phyloP scores from a whole-genome alignment of 768 basidiomycete genomes.

The Lentinula aciculospora region DNA sequence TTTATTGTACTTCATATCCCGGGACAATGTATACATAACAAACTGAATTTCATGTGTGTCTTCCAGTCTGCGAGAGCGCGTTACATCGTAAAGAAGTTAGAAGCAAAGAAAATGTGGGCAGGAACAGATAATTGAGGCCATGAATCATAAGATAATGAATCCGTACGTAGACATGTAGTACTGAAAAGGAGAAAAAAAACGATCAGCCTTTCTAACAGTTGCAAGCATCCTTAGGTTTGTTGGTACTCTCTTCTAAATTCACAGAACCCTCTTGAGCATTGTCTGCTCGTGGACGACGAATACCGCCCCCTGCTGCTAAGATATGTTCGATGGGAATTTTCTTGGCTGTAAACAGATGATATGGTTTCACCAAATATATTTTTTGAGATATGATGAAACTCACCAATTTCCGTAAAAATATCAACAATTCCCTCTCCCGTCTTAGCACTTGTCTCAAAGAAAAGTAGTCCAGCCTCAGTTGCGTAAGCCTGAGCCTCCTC shows the following conservation, averaged over 20 bases:
- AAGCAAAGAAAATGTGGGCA: constrained; percentile 5
- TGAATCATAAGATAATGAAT: not conserved
- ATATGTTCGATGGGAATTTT: constrained; percentile 87
- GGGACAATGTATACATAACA: too few relatives aligned
- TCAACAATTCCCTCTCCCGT: constrained; percentile 94
- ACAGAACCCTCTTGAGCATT: constrained; percentile 53
- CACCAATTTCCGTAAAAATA: constrained; percentile 97
- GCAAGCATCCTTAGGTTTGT: constrained; percentile 72
- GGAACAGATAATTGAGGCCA: not conserved
- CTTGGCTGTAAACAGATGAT: constrained; percentile 33
- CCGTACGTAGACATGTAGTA: constrained; percentile 9
- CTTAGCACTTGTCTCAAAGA: constrained; percentile 98
- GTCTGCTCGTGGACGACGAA: constrained; percentile 56
- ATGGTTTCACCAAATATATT: constrained; percentile 2
- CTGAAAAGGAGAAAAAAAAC: constrained; percentile 11
- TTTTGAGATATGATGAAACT: constrained; percentile 13
- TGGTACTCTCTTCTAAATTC: constrained; percentile 61
- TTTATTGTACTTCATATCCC: too few relatives aligned
- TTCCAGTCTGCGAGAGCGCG: not conserved
- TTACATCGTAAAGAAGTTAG: not conserved
- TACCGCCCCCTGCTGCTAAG: constrained; percentile 68
- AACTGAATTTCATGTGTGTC: not conserved
- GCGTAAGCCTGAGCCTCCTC: constrained; percentile 98
- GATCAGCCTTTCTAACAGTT: constrained; percentile 64
- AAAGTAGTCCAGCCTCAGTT: constrained; percentile 86